Base-by-base conservation (phyloP, 768 basidiomycete species). In the Xanthoconium stramineum region DNA sequence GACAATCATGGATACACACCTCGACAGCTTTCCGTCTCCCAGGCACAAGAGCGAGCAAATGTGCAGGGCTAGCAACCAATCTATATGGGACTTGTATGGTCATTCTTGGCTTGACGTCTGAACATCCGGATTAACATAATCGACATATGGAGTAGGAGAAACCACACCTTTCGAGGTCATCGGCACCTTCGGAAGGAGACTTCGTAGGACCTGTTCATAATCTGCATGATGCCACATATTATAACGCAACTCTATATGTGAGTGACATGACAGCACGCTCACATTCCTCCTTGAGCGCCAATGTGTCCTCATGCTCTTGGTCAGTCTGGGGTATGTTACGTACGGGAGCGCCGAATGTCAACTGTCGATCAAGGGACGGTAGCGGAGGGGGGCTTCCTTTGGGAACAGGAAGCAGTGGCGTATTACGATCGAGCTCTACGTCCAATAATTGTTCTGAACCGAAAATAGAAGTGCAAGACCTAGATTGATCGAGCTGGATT, bases 361-460 rank as follows among this genome's bases (percentile, higher is more conserved):
- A 40, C n/a, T 56, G 61, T 9, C 60, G 67, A 56, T 71, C 71
- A 44, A 71, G 66, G 28, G 70, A 57, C 14, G 70, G 69, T 1
- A 73, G 48, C 3, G 62, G 51, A 38, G 60, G 62, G 29, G 65
- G 54, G 46, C 53, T 59, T 30, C 66, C 58, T 33, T 59, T 60
- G 0, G 61, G 59, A 19, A 62, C 61, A 5, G 74, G 70, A n/a
- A 75, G 69, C 4, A 82, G 63, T 47, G 72, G 69, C 2, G 71
- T 76, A 39, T 72, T 69, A 15, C 77, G 74, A 52, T 80, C 76
- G 12, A 82, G 73, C 52, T 80, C 79, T 19, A 80, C 68, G 53
- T 82, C 80, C 39, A 82, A 63, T 13, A 82, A 65, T 55, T 83
- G 81, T 56, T 82, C 77, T 32, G 78, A 81, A 8, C 80, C 81